Evolutionary conservation across 345 rosid genomes (phyloP).

Genomic region (Eucalyptus erythrocorys): DNA sequence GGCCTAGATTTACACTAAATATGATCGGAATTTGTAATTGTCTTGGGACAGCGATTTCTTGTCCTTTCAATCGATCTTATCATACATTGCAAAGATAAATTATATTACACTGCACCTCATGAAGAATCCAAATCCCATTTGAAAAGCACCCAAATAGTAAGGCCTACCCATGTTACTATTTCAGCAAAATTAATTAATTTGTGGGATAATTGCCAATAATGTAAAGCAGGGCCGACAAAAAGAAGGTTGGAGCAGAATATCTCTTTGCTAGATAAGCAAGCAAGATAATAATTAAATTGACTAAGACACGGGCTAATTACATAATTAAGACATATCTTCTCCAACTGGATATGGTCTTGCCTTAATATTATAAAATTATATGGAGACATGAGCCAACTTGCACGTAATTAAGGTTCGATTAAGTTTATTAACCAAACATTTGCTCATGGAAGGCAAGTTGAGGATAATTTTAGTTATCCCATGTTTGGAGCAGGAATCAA

Average conservation of each 20-base stretch:
- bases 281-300: background rate
- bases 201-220: background rate
- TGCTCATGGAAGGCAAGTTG: background rate
- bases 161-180: background rate
- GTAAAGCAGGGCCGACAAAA: background rate
- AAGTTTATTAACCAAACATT: background rate
- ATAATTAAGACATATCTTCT: background rate
- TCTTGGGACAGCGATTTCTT: background rate
- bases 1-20: background rate
- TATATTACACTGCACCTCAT: background rate
- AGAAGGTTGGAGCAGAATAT: background rate
- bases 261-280: background rate
- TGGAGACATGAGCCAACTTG: background rate
- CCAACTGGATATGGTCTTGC: background rate
- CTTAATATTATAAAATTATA: background rate
- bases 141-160: background rate
- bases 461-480: background rate
- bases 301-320: background rate
- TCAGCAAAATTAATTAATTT: background rate
- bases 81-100: background rate
- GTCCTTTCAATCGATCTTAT: background rate
- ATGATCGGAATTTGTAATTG: background rate
- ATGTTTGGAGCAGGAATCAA: background rate
- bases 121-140: background rate
- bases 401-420: background rate